A percentile compares a stretch with the other conserved stretches of the same genome.
Evolutionary conservation across 495 filamentous ascomycete genomes (phyloP).

Genomic region (Xylaria scruposa): DNA sequence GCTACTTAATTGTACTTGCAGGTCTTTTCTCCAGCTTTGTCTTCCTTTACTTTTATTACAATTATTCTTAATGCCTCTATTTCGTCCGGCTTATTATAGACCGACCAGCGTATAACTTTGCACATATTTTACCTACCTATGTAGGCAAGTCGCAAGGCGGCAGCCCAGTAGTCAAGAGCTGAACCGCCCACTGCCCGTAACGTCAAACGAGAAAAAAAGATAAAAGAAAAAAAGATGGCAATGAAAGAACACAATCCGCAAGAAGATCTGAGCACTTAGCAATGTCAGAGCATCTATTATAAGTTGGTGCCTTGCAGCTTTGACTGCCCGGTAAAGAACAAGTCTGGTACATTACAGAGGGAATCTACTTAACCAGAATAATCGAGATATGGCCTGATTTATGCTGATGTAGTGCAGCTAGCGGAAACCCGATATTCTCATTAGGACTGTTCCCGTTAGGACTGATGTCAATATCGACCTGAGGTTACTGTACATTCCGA

Average conservation of each 20-base stretch:
- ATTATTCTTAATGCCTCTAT: not conserved
- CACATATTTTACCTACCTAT: slow-evolving; percentile 4
- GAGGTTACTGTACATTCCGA: slow-evolving; percentile 5
- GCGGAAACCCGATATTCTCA: not conserved
- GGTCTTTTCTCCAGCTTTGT: not conserved
- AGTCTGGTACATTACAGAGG: not conserved
- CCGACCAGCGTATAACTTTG: not conserved
- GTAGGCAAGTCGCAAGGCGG: slow-evolving; percentile 5
- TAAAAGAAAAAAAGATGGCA: not conserved
- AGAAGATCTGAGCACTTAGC: not conserved
- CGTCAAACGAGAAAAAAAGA: too few species aligned
- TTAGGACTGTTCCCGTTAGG: not conserved
- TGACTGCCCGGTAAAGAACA: not conserved
- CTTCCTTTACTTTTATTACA: not conserved
- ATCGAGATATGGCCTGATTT: slow-evolving; percentile 3
- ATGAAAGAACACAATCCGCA: not conserved
- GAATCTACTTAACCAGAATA: not conserved
- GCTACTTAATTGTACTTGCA: not conserved
- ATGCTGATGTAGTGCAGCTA: not conserved
- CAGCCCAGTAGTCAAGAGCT: not conserved
- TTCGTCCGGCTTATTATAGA: not conserved
- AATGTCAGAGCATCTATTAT: not conserved
- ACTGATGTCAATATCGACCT: slow-evolving; percentile 1
- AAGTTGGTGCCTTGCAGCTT: slow-evolving; percentile 17
- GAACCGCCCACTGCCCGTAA: not conserved